Evolutionary conservation across 2,329 filamentous ascomycete genomes (phyloP).

Genomic region (Pyricularia sp.): DNA sequence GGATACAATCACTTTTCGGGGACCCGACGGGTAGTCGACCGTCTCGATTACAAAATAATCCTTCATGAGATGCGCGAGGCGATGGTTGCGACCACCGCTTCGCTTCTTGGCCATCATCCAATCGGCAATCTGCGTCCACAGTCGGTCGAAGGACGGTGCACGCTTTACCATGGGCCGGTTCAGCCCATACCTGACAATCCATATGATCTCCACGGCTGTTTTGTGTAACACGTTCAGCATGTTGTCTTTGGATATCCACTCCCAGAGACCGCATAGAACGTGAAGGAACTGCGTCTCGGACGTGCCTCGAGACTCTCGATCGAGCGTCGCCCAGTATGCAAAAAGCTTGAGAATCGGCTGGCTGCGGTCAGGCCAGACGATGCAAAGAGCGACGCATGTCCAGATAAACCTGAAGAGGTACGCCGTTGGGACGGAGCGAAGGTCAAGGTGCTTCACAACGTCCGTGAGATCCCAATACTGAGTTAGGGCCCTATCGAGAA

Average conservation of each 20-base stretch:
- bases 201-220: not conserved
- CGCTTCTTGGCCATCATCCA: not conserved
- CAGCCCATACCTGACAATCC: not conserved
- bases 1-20: not conserved
- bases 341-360: not conserved
- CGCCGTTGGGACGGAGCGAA: not conserved
- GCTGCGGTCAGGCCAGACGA: not conserved
- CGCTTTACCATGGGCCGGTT: not conserved
- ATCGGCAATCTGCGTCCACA: not conserved
- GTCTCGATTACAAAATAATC: not conserved
- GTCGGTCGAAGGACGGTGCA: not conserved
- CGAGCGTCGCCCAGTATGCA: not conserved
- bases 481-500: not conserved
- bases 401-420: conserved; percentile 1
- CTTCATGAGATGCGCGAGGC: not conserved
- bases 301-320: not conserved
- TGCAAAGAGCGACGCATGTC: not conserved
- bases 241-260: not conserved
- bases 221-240: not conserved
- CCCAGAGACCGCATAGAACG: not conserved
- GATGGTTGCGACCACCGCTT: not conserved
- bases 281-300: not conserved
- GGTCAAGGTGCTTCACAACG: not conserved
- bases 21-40: not conserved
- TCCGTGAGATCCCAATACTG: not conserved